Evolutionary conservation across 2,329 filamentous ascomycete genomes (phyloP), one percentile per base, ranked within the genome.

Genomic region (Endothia cerciana): DNA sequence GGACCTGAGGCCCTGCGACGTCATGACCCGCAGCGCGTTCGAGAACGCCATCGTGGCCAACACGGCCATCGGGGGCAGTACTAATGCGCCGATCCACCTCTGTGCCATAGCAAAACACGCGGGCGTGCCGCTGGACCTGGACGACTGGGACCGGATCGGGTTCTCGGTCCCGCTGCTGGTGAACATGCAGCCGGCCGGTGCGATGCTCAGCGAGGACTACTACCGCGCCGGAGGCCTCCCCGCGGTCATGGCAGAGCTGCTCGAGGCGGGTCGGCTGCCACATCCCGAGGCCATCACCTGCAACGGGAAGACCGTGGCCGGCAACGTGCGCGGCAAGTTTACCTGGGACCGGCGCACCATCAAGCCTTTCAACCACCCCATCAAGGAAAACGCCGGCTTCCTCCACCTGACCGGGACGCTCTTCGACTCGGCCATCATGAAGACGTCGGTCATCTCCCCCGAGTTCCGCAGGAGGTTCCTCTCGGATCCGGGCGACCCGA

Each of bases 81-180:
- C 84, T 4, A 87, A 87, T 68, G 83, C 84, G 0, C 83, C 83
- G 0, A 85, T 87, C 59, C 84, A 86, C 71, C 74, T 86, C 58
- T 82, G 81, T 47, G 84, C 84, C 11, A 79, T 86, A 28, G 84
- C 84, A 2, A 82, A 81, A 66, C 84, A 86, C 62, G 79, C 84
- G 13, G 83, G 83, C 1, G 80, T 87, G 1, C 72, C 78, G 0
- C 72, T 87, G 0, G 76, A 80, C 15, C 72, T 85, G 40, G 80
- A 86, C 67, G 83, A 86, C 71, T 86, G 83, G 83, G 83, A 86
- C 70, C 71, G 70, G 0, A 72, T 85, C 19, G 84, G 84, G 3
- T 83, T 80, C 69, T 71, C 77, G 7, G 76, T 85, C 13, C 84
- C 84, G 0, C 75, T 86, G 5, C 75, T 87, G 30, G 74, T 85